A percentile compares a stretch with the other conserved stretches of the same genome.
Conservation (phyloP, 305 asterid genomes). For the Stenogyne calaminthoides region DNA sequence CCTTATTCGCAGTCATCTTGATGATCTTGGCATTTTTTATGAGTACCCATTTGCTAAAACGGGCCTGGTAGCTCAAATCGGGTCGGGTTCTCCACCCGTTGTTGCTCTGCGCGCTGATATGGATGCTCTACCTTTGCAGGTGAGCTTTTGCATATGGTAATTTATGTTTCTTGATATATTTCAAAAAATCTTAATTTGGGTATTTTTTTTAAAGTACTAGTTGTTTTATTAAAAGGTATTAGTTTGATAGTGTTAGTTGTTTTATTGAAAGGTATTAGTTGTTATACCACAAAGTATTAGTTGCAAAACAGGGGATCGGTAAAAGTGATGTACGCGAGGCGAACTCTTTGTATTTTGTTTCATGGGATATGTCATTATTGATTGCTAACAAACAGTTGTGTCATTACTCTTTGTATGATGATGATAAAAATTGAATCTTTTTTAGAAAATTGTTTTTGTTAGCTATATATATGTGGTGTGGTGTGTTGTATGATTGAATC, state of each 20-base stretch:
- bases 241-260: no score
- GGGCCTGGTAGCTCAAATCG: conserved; percentile 79
- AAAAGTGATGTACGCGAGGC: no score
- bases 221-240: no score
- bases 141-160: neutral
- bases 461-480: conserved; percentile 1
- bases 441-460: neutral
- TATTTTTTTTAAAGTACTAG: neutral
- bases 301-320: no score
- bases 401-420: neutral
- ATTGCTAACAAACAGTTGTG: neutral
- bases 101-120: conserved; percentile 83
- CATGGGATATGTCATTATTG: neutral
- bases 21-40: conserved; percentile 55
- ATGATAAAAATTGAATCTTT: neutral
- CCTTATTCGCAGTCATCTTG: conserved; percentile 67
- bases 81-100: conserved; percentile 63
- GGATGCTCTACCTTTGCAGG: conserved; percentile 86
- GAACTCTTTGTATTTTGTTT: neutral
- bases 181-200: neutral
- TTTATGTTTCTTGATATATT: neutral
- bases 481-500: conserved; percentile 9
- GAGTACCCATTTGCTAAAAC: conserved; percentile 73
- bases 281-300: no score
- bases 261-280: no score